Conservation (phyloP, 2,329 filamentous ascomycete species). For the Colletotrichum sp. region DNA sequence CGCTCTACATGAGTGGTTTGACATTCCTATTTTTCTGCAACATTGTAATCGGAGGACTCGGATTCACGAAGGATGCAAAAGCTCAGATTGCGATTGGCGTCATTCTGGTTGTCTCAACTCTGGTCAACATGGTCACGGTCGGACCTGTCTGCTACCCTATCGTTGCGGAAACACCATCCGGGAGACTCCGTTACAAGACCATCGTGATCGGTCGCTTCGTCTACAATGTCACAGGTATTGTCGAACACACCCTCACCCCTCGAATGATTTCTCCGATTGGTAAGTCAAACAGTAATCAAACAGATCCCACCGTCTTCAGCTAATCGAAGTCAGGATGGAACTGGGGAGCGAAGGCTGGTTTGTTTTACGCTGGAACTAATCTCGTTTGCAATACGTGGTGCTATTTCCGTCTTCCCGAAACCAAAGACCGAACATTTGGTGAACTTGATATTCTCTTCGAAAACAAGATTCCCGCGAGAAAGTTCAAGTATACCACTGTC, state of each 20-base stretch:
- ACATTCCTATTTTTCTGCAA: constrained; percentile 42
- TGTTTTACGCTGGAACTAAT: constrained; percentile 43
- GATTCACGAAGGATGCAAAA: constrained; percentile 21
- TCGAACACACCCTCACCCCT: constrained; percentile 42
- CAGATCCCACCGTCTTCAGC: not conserved
- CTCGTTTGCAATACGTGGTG: constrained; percentile 43
- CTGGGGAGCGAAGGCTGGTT: constrained; percentile 44
- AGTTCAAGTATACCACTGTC: constrained; percentile 31
- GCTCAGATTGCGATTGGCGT: constrained; percentile 32
- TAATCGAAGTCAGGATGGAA: constrained; percentile 36
- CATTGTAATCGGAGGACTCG: constrained; percentile 35
- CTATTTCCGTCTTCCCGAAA: constrained; percentile 48
- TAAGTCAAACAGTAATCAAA: not conserved
- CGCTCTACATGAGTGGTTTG: constrained; percentile 43
- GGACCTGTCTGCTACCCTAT: constrained; percentile 49
- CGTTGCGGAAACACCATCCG: constrained; percentile 47
- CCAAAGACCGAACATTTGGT: constrained; percentile 48
- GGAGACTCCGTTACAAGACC: constrained; percentile 50
- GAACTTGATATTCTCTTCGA: constrained; percentile 41
- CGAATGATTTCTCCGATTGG: constrained; percentile 38
- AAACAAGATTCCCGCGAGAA: constrained; percentile 24
- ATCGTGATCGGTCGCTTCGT: constrained; percentile 48
- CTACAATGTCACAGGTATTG: constrained; percentile 45
- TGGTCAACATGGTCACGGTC: constrained; percentile 36
- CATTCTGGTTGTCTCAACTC: constrained; percentile 32